Base-by-base conservation (phyloP, 2,329 filamentous ascomycete species). In the Plectosphaerella cucumerina region DNA sequence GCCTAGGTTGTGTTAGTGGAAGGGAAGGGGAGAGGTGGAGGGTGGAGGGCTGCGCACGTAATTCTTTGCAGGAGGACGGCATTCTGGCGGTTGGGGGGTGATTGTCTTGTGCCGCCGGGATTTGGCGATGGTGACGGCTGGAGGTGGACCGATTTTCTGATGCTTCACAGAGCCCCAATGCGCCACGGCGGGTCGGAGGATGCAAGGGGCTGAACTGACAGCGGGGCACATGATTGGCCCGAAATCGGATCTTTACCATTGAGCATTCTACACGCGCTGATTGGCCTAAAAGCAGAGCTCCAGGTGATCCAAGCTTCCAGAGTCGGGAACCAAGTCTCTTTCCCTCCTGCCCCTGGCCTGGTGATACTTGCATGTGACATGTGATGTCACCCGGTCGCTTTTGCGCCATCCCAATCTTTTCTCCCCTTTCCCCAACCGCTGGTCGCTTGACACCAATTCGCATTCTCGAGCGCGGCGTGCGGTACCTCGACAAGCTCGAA, bases 21-120 rank as follows among this genome's bases (percentile, higher is more conserved):
- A 22, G 17, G 50, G 20, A 50, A 11, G 31, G 18, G 23, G 23
- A 5, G 44, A 15, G n/a, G 37, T 35, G 48, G 39, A 31, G 47
- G 47, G 42, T 55, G 46, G 42, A 46, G 43, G 42, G 45, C 51
- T 48, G 75, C 89, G 60, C 81, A 97, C 93, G 85, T 67, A 99
- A 89, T 71, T 97, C 93, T 83, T 92, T 90, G 76, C 94, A 99
- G 56, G 93, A 97, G 70, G 89, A 91, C 52, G 93, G 92, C 94
- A 97, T 96, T 50, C 69, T 76, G 68, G 50, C 42, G 51, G 54
- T 54, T 21, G 26, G 20, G 31, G 20, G 26, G 15, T 14, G 31
- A n/a, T 12, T 15, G 33, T 18, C 34, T 18, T 20, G 20, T 9
- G 33, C 22, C 46, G 46, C 21, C 35, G n/a, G 37, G 37, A 9